These are phyloP conservation scores for Cucumis sativus DNA, from an alignment of 306 rosid species.

Conservation along the genomic window Cucumber_9930_V3 NC_026661.2:2025001-2025500, in stretches of 20 bases:
- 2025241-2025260: constrained; percentile 49
- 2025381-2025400: constrained; percentile 67
- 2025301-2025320: constrained; percentile 1
- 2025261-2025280: constrained; percentile 5
- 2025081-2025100: constrained; percentile 43
- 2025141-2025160: constrained; percentile 52
- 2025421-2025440: constrained; percentile 81
- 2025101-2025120: constrained; percentile 34
- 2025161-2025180: constrained; percentile 84
- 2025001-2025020: constrained; percentile 46
- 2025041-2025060: constrained; percentile 14
- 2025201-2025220: constrained; percentile 75
- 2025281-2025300: not conserved
- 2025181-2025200: constrained; percentile 67
- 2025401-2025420: constrained; percentile 52
- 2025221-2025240: constrained; percentile 56
- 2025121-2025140: constrained; percentile 39
- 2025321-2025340: constrained; percentile 11
- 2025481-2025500: constrained; percentile 76
- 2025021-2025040: constrained; percentile 9
- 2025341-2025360: constrained; percentile 59
- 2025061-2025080: constrained; percentile 18
- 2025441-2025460: constrained; percentile 92
- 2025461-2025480: constrained; percentile 61
- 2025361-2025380: constrained; percentile 94